Evolutionary conservation across 495 filamentous ascomycete species (phyloP), one percentile per base, ranked within the genome.

Genomic region (Podospora bellae-mahoneyi): DNA sequence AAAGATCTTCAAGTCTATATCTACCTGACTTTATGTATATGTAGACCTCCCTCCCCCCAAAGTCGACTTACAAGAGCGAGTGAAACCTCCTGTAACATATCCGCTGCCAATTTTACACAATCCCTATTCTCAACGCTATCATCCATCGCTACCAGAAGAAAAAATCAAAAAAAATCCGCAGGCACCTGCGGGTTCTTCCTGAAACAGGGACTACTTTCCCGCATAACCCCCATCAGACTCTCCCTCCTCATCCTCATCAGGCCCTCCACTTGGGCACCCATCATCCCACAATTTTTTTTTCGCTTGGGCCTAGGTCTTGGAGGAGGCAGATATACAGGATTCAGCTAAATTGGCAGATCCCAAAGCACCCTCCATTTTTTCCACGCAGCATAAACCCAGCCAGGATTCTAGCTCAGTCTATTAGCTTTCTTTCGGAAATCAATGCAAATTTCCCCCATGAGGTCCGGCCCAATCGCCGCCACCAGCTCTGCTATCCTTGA

Each of bases 401-500:
- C 39, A 16, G 39, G 39, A 48, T 48, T 48, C 39, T 48, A 48
- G 9, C 39, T 48, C 39, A 48, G 39, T 16, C 39, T 48, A 13
- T 48, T 44, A 18, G 39, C 39, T 19, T 28, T 58, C 16, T 66
- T 59, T 13, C 56, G 2, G n/a, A 66, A 59, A 18, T 66, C 56
- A 20, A 56, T 63, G 30, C 61, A 63, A 63, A 63, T 20, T 10
- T 63, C 61, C 19, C 28, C 64, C 64, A 66, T 66, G 26, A 66
- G 32, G 26, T 58, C 63, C 26, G 54, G 44, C 63, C 63, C 63
- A 32, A 97, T 78, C 4, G 84, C 87, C 6, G 94, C 91, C 9
- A 91, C 90, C 48, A 96, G 77, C 73, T 97, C 92, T 5, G 86
- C 91, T 56, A 95, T 78, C 54, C 88, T 82, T 0, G 86, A 87